Evolutionary conservation across 164 flowering plant species (phyloP), one percentile per base, ranked within the genome.

Genomic region (Hamamelis virginiana): DNA sequence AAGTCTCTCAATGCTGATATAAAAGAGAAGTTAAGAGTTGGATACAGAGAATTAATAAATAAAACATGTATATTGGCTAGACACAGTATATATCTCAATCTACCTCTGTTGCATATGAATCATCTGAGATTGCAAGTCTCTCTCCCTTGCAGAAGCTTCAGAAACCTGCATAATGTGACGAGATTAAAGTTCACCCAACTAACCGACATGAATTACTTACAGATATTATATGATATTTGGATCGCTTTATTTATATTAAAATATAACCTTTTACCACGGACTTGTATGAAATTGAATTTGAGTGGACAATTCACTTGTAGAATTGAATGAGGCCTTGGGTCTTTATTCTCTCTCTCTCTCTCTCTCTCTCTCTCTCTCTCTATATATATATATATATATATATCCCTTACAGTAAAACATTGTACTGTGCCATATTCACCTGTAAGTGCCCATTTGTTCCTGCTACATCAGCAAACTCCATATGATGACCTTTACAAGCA

Each of bases 31-130:
- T 21, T n/a, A 25, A 43, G 53, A 38, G 58, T 33, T 38, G 25
- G 15, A 47, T 0, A 53, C 46, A 26, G 12, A 26, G 9, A 19
- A 46, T 13, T 58, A 14, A 4, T 23, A 23, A 21, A 14, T 19
- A 18, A 23, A 14, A 26, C 9, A 1, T 61, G 12, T 44, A 59
- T 0, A 13, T 27, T 22, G 52, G 26, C 8, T 43, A 14, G 22
- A 27, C 25, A n/a, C 46, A 15, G 41, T 45, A 46, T 66, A 1
- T 25, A 9, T 10, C 13, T 60, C 15, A 59, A 50, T 70, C 56
- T 84, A 87, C 91, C 84, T 85, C 67, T 82, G 87, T 65, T 87
- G 86, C 76, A 85, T 74, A 52, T 74, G 81, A 51, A 76, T 68
- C 67, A 85, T 72, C 74, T 80, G 89, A 47, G 81, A 58, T 51